Evolutionary conservation across 2,329 filamentous ascomycete species (phyloP).

Genomic region (Scleromitrula shiraiana): DNA sequence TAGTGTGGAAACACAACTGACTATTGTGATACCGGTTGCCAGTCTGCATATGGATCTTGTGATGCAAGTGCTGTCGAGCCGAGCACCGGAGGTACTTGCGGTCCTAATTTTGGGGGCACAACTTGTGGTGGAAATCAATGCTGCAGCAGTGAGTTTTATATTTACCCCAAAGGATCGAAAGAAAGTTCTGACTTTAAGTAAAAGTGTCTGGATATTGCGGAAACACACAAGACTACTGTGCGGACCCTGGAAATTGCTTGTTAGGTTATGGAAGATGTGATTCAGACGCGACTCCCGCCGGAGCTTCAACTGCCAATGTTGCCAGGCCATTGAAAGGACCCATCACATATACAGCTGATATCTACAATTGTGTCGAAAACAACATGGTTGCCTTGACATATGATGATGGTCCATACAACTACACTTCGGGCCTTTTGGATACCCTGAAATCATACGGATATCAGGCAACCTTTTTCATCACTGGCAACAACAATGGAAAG

Average conservation of each 20-base stretch:
- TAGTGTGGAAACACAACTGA: slow-evolving; percentile 8
- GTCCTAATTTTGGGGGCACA: slow-evolving; percentile 12
- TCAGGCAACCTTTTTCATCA: slow-evolving; percentile 63
- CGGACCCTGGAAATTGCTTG: slow-evolving; percentile 16
- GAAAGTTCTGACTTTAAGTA: background rate
- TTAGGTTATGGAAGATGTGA: slow-evolving; percentile 38
- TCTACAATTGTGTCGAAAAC: slow-evolving; percentile 44
- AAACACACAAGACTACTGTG: slow-evolving; percentile 14
- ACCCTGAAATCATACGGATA: slow-evolving; percentile 49
- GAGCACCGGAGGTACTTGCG: slow-evolving; percentile 1
- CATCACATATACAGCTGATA: slow-evolving; percentile 47
- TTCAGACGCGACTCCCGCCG: slow-evolving; percentile 45
- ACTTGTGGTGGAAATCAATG: slow-evolving; percentile 12
- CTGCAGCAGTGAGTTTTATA: slow-evolving; percentile 10
- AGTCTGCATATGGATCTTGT: slow-evolving; percentile 14
- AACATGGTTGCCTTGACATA: slow-evolving; percentile 58
- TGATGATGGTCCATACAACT: slow-evolving; percentile 57
- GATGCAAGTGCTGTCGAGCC: background rate
- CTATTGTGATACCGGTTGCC: slow-evolving; percentile 15
- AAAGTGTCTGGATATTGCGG: slow-evolving; percentile 12
- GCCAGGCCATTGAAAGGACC: slow-evolving; percentile 42
- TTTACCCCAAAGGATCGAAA: background rate
- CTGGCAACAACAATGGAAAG: slow-evolving; percentile 43
- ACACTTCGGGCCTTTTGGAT: slow-evolving; percentile 58
- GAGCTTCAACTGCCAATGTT: slow-evolving; percentile 44